These are phyloP conservation scores for Rubia occidens DNA, from an alignment of 305 asterid genomes.

Conservation along the genomic window DNA sequence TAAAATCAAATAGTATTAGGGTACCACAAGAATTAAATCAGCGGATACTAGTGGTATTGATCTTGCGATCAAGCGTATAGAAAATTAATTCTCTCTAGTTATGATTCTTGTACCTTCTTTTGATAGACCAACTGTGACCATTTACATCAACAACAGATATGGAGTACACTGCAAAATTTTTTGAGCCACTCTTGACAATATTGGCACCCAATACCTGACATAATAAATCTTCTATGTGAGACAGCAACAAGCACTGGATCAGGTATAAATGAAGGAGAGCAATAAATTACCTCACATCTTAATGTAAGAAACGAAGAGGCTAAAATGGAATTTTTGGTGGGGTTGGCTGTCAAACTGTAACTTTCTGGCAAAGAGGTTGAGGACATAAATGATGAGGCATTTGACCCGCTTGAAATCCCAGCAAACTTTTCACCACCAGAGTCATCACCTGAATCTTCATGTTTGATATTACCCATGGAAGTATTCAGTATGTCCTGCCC, in stretches of 20 bases:
- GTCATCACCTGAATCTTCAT: conserved; percentile 66
- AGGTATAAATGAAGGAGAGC: conserved; percentile 5
- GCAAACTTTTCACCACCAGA: conserved; percentile 58
- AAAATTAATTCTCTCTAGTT: background rate
- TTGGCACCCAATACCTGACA: conserved; percentile 83
- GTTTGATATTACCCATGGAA: conserved; percentile 34
- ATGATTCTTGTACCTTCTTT: conserved; percentile 62
- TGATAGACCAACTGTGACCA: conserved; percentile 85
- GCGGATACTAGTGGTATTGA: background rate
- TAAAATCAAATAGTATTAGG: background rate
- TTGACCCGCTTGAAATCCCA: conserved; percentile 54
- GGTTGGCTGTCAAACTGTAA: conserved; percentile 45
- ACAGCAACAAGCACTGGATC: conserved; percentile 17
- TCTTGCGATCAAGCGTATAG: background rate
- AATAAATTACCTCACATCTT: conserved; percentile 73
- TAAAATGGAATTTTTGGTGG: conserved; percentile 53
- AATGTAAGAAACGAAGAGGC: conserved; percentile 60
- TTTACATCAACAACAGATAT: conserved; percentile 78
- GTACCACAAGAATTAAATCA: background rate
- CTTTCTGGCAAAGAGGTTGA: conserved; percentile 54
- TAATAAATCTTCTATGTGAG: conserved; percentile 22
- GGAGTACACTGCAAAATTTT: conserved; percentile 77
- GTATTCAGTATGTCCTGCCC: conserved; percentile 54
- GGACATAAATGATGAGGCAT: conserved; percentile 65
- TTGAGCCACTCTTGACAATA: conserved; percentile 91